These are phyloP conservation scores for Perkinsus olseni DNA, from an alignment of 169 alveolate species.

Conservation along the genomic window DNA sequence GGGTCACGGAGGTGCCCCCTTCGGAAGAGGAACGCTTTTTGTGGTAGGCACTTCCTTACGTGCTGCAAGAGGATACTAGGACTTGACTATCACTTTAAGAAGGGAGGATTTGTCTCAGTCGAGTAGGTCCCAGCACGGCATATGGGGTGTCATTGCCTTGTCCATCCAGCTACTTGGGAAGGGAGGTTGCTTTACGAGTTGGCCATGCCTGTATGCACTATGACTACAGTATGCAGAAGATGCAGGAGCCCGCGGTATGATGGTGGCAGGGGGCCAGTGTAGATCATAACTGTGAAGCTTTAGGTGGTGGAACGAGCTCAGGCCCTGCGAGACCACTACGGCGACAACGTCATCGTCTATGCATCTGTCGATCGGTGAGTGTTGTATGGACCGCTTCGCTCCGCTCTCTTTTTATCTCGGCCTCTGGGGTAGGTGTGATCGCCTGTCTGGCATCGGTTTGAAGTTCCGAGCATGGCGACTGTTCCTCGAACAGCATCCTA, in stretches of 20 bases:
- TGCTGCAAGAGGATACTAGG: slow-evolving; percentile 78
- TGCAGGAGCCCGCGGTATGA: not conserved
- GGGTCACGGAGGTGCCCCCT: not conserved
- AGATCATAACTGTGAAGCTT: not conserved
- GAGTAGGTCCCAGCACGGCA: slow-evolving; percentile 11
- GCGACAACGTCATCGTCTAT: slow-evolving; percentile 17
- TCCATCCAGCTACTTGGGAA: not conserved
- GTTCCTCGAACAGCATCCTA: not conserved
- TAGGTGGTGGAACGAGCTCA: not conserved
- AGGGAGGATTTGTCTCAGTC: slow-evolving; percentile 18
- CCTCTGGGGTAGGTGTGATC: slow-evolving; percentile 20
- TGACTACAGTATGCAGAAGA: not conserved
- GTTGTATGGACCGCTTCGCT: not conserved
- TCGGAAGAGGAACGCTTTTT: not conserved
- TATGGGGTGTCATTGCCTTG: not conserved
- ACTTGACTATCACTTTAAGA: slow-evolving; percentile 29
- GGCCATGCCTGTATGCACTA: slow-evolving; percentile 29
- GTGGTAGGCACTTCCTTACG: slow-evolving; percentile 55
- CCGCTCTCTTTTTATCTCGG: not conserved
- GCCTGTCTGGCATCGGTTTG: slow-evolving; percentile 26
- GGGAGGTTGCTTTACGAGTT: slow-evolving; percentile 20
- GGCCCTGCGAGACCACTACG: not conserved
- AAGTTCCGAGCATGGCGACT: slow-evolving; percentile 20
- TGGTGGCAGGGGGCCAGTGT: not conserved
- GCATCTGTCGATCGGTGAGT: slow-evolving; percentile 26